These are phyloP conservation scores for Dictyostelium citrinum DNA, from an alignment of 78 protist species.

Conservation along the genomic window DNA sequence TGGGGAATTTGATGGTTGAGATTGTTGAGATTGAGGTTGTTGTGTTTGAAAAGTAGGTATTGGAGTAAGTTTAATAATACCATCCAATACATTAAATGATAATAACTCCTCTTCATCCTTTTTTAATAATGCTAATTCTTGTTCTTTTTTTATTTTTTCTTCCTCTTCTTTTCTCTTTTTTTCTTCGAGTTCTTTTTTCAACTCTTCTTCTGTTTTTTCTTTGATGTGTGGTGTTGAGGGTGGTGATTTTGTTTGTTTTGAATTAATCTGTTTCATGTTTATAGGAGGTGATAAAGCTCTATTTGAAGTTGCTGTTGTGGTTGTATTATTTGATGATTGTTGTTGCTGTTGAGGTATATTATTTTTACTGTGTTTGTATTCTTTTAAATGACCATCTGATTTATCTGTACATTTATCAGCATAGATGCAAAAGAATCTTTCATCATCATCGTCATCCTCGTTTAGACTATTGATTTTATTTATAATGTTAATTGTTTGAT, in stretches of 20 bases:
- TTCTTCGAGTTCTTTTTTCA: neutral
- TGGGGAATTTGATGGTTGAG: neutral
- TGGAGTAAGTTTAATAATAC: neutral
- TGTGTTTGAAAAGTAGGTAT: neutral
- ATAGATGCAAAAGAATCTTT: neutral
- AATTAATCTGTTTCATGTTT: neutral
- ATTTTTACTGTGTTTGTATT: neutral
- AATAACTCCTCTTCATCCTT: constrained; percentile 4
- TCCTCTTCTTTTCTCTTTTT: neutral
- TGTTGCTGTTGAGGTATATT: neutral
- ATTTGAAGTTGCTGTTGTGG: constrained; percentile 1
- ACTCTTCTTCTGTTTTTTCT: neutral
- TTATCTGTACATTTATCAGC: constrained; percentile 29
- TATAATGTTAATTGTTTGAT: neutral
- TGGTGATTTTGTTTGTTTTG: neutral
- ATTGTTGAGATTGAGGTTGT: neutral
- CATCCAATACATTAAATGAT: neutral
- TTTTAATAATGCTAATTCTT: neutral
- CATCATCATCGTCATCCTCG: neutral
- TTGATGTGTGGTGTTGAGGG: neutral
- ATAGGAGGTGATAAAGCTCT: neutral
- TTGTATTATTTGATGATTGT: neutral
- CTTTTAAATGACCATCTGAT: neutral
- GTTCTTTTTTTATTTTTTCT: neutral
- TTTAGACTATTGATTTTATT: neutral